phyloP scores from a whole-genome alignment of 345 rosid species.

The Gossypium thurberi region DNA sequence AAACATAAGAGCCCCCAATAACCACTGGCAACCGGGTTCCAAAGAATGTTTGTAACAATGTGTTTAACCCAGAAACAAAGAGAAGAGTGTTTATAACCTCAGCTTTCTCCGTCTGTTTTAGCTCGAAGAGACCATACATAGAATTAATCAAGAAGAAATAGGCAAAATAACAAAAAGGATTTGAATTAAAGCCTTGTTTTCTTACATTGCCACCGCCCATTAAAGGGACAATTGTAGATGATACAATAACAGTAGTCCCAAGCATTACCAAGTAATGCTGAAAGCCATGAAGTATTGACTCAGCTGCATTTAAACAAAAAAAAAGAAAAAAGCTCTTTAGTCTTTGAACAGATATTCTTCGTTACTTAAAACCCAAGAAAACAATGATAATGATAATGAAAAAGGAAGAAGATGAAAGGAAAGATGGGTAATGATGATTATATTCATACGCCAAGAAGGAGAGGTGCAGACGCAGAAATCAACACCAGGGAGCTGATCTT shows the following conservation, averaged over 20 bases:
- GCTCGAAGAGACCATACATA: neutral
- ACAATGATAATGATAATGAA: neutral
- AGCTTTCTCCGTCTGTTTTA: constrained; percentile 68
- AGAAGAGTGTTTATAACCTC: constrained; percentile 66
- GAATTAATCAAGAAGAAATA: neutral
- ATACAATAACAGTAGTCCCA: constrained; percentile 69
- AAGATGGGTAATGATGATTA: neutral
- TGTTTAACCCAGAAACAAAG: constrained; percentile 75
- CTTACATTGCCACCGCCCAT: constrained; percentile 90
- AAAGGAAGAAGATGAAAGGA: neutral
- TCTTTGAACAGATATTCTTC: neutral
- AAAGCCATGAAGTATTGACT: constrained; percentile 60
- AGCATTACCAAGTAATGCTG: constrained; percentile 94
- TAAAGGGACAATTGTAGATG: constrained; percentile 61
- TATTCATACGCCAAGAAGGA: constrained; percentile 67
- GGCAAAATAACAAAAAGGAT: neutral
- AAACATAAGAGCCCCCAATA: constrained; percentile 71
- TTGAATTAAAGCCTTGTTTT: neutral
- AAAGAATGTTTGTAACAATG: constrained; percentile 59
- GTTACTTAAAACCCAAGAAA: constrained; percentile 14
- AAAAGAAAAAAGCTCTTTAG: neutral
- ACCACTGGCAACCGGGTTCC: constrained; percentile 84
- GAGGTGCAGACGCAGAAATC: constrained; percentile 66
- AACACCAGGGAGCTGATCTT: constrained; percentile 85
- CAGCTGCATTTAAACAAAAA: constrained; percentile 44